Percentiles rank a stretch among this genome's conserved stretches.
Conservation (phyloP, 345 rosid genomes). For the Anacardium occidentale region DNA sequence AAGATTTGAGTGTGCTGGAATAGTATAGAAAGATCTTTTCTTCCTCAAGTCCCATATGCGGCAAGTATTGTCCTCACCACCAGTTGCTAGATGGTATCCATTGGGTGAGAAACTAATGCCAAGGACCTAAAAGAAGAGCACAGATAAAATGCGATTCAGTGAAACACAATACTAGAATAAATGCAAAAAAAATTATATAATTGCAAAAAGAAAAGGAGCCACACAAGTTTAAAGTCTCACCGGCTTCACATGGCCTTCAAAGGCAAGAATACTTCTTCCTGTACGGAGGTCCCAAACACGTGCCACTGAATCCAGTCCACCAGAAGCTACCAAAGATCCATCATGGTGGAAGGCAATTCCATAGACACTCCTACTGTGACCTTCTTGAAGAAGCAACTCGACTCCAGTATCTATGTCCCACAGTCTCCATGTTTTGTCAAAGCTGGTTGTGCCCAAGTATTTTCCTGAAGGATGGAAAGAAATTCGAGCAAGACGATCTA, state of each 20-base stretch:
- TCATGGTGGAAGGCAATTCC: conserved; percentile 91
- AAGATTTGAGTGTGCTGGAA: conserved; percentile 95
- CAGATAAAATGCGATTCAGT: conserved; percentile 11
- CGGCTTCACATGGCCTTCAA: conserved; percentile 95
- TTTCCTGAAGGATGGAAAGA: conserved; percentile 96
- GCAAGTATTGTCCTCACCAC: conserved; percentile 94
- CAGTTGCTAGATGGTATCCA: conserved; percentile 95
- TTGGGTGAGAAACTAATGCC: conserved; percentile 88
- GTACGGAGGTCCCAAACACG: conserved; percentile 99
- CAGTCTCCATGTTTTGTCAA: conserved; percentile 96
- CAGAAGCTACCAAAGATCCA: conserved; percentile 90
- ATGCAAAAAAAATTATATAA: conserved; percentile 1
- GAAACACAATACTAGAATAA: conserved; percentile 3
- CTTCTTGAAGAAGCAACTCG: conserved; percentile 96
- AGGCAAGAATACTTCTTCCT: conserved; percentile 79
- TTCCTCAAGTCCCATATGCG: conserved; percentile 95
- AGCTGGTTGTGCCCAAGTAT: conserved; percentile 89
- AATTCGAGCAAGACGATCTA: conserved; percentile 89
- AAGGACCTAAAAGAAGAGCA: conserved; percentile 57
- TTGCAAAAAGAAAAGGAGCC: not conserved
- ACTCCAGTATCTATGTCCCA: conserved; percentile 83
- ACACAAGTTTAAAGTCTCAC: conserved; percentile 33
- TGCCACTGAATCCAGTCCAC: conserved; percentile 83
- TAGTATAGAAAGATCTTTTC: conserved; percentile 69
- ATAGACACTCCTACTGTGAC: conserved; percentile 87